Percentiles rank a stretch among this genome's conserved stretches.
phyloP scores from a whole-genome alignment of 225 moss, liverwort and hornwort genomes.

The Lunularia cruciata region DNA sequence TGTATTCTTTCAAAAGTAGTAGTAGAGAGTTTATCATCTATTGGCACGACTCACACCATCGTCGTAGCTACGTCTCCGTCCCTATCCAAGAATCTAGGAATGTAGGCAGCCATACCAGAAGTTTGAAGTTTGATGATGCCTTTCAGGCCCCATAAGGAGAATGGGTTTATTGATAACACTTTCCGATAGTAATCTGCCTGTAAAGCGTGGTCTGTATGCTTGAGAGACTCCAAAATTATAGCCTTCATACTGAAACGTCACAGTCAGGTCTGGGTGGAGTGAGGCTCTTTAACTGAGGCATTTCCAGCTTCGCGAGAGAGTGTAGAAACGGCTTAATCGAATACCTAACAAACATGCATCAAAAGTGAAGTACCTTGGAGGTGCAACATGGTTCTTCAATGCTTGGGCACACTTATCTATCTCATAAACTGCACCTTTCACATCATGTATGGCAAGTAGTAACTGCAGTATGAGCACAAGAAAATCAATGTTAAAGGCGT shows the following conservation, averaged over 20 bases:
- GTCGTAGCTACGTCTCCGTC: too few relatives aligned
- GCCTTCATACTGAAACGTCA: constrained; percentile 64
- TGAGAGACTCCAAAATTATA: constrained; percentile 69
- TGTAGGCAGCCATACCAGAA: constrained; percentile 44
- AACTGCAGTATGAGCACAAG: constrained; percentile 47
- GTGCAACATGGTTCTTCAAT: constrained; percentile 48
- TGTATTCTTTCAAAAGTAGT: too few relatives aligned
- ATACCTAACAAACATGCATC: background rate
- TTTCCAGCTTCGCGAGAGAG: background rate
- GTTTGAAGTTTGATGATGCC: constrained; percentile 61
- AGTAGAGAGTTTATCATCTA: too few relatives aligned
- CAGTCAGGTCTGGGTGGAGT: background rate
- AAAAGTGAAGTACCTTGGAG: constrained; percentile 52
- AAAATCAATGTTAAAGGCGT: background rate
- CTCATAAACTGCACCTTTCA: constrained; percentile 71
- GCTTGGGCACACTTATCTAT: constrained; percentile 66
- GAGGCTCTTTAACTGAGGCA: background rate
- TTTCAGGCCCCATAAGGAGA: constrained; percentile 56
- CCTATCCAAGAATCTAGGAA: too few relatives aligned
- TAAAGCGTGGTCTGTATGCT: constrained; percentile 56
- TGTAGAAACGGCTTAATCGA: too few relatives aligned
- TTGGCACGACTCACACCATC: too few relatives aligned
- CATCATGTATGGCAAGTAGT: constrained; percentile 75
- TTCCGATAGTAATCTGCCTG: constrained; percentile 52
- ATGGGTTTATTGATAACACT: constrained; percentile 67